Percentiles rank a stretch among this genome's conserved stretches.
These are phyloP conservation scores for Magnolia sinica DNA, from an alignment of 164 flowering plant species.

Conservation along the genomic window DNA sequence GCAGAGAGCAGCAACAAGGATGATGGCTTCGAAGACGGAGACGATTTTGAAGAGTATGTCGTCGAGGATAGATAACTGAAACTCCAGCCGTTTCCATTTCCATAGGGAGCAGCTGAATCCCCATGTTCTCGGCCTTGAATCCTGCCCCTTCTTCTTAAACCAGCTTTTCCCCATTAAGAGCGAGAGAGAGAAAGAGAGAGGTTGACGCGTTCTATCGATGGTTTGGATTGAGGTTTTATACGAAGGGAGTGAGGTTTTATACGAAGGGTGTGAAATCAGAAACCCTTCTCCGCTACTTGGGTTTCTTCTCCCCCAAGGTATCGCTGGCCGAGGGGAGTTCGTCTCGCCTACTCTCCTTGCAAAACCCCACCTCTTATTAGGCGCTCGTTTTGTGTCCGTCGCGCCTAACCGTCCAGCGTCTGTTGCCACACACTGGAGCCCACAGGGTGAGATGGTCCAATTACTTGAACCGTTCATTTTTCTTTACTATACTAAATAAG, in stretches of 20 bases:
- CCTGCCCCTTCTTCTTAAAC: conserved; percentile 16
- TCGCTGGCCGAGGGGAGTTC: background rate
- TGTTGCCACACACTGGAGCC: background rate
- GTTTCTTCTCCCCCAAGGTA: conserved; percentile 1
- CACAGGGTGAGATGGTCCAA: no score
- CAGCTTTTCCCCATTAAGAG: conserved; percentile 7
- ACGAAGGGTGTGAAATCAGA: background rate
- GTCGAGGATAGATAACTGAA: conserved; percentile 26
- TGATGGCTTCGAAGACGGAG: conserved; percentile 37
- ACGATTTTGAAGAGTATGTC: conserved; percentile 38
- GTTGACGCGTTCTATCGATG: background rate
- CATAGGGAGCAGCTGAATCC: conserved; percentile 1
- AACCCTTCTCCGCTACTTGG: background rate
- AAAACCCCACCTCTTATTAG: background rate
- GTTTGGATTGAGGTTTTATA: background rate
- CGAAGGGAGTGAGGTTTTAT: background rate
- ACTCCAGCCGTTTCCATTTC: conserved; percentile 12
- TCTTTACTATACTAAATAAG: no score
- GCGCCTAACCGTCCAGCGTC: background rate
- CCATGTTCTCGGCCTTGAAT: conserved; percentile 9
- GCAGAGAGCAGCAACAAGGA: conserved; percentile 37
- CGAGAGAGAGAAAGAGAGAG: background rate
- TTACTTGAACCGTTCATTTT: no score
- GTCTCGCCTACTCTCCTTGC: background rate
- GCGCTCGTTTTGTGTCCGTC: background rate